These are phyloP conservation scores for Magnolia sinica DNA, from an alignment of 164 flowering plant species.

Conservation along the genomic window DNA sequence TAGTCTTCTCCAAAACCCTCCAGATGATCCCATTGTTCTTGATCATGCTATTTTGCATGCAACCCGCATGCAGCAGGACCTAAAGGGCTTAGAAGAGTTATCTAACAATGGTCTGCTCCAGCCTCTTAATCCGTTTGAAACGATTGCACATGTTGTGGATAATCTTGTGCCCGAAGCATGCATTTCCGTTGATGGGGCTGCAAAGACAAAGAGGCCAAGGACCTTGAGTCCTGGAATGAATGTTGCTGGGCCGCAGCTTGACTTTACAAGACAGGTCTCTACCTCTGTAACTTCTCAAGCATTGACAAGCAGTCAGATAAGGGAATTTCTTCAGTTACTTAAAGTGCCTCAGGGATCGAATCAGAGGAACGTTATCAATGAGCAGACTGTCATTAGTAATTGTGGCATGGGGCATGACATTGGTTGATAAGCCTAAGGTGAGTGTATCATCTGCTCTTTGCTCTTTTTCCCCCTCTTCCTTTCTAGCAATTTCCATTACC, in stretches of 20 bases:
- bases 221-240: slow-evolving; percentile 2
- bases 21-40: slow-evolving; percentile 53
- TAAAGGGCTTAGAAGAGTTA: slow-evolving; percentile 46
- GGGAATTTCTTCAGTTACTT: slow-evolving; percentile 6
- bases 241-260: slow-evolving; percentile 2
- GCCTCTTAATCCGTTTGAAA: slow-evolving; percentile 33
- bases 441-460: background rate
- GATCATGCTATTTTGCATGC: slow-evolving; percentile 41
- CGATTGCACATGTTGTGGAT: slow-evolving; percentile 25
- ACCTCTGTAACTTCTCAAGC: slow-evolving; percentile 4
- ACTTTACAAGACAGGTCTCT: slow-evolving; percentile 1
- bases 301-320: slow-evolving; percentile 7
- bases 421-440: background rate
- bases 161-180: slow-evolving; percentile 15
- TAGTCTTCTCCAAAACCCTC: slow-evolving; percentile 39
- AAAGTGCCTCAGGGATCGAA: slow-evolving; percentile 9
- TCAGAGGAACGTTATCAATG: background rate
- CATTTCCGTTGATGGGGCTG: slow-evolving; percentile 10
- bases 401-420: slow-evolving; percentile 1
- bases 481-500: background rate
- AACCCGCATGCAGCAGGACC: slow-evolving; percentile 44
- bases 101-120: slow-evolving; percentile 47
- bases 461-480: background rate
- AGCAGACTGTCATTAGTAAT: slow-evolving; percentile 1
- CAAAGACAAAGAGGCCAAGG: background rate